Base-by-base conservation (phyloP, 768 basidiomycete genomes). In the Trametes cubensis region DNA sequence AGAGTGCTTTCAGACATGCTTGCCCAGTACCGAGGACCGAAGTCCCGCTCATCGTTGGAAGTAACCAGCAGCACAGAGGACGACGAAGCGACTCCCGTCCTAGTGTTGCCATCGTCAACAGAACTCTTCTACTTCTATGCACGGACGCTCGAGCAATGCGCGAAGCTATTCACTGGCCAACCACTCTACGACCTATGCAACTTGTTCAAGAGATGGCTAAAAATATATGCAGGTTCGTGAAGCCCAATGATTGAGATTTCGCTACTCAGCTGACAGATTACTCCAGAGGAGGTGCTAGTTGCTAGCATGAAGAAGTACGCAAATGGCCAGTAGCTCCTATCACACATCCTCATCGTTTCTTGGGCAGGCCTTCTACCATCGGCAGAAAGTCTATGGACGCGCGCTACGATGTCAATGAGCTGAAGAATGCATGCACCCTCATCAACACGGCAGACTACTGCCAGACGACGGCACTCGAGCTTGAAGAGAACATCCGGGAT, bases 371-470 rank as follows among this genome's bases (percentile, higher is more conserved):
- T 68, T 66, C 79, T 71, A 63, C 58, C 3, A 75, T 73, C 54
- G 57, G 78, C 48, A 85, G 95, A 2, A 84, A 83, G 67, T 98
- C 95, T 1, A 79, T 79, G 20, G 96, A 99, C 51, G 84, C 85
- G 6, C 84, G 90, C n/a, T 83, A 86, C 34, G 95, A 97, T 71
- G 64, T 83, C 8, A 79, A 80, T 4, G 88, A 95, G 61, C 73
- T 98, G 34, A 87, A 85, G 68, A 92, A 90, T 64, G 86, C 92
- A 0, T 95, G 93, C 71, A 78, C 94, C n/a, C 76, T 96, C 25
- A 87, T 99, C 70, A 98, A 99, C 70, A 99, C 97, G 0, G 96
- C 95, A 0, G 95, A 98, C 71, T 99, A 98, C 72, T 99, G 97
- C 70, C 91, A 95, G 65, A 86, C 85, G 0, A 99, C 96, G 2